Conservation (phyloP, 352 stramenopile species). For the Globisporangium iwayamae region DNA sequence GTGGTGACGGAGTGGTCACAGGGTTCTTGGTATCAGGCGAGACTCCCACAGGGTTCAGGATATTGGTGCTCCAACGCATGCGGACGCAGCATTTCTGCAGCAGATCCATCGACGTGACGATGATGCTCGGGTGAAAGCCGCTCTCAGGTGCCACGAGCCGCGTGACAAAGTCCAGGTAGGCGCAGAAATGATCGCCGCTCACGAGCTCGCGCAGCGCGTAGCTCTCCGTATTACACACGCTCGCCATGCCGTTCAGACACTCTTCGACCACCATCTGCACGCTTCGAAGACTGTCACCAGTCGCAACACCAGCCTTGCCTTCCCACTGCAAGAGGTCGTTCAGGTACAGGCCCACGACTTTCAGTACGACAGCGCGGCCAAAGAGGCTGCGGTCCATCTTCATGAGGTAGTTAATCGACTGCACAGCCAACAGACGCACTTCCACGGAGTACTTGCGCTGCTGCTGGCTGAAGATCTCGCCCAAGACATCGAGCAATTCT, state of each 20-base stretch:
- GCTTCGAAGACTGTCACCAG: slow-evolving; percentile 21
- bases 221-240: slow-evolving; percentile 51
- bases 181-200: slow-evolving; percentile 29
- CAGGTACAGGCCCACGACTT: slow-evolving; percentile 59
- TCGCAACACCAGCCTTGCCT: not conserved
- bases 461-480: slow-evolving; percentile 45
- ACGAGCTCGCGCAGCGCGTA: slow-evolving; percentile 55
- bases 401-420: slow-evolving; percentile 85
- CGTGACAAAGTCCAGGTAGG: slow-evolving; percentile 56
- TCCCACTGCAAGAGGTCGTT: slow-evolving; percentile 40
- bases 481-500: slow-evolving; percentile 47
- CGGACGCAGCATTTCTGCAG: slow-evolving; percentile 73
- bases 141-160: slow-evolving; percentile 29
- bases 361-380: slow-evolving; percentile 35
- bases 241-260: slow-evolving; percentile 68
- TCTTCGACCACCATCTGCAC: slow-evolving; percentile 78
- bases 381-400: slow-evolving; percentile 78
- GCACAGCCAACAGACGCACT: slow-evolving; percentile 57
- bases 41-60: not conserved
- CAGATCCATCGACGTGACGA: slow-evolving; percentile 58
- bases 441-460: slow-evolving; percentile 34
- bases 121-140: slow-evolving; percentile 56
- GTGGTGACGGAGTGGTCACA: slow-evolving; percentile 4
- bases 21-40: not conserved
- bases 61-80: slow-evolving; percentile 43